phyloP scores from a whole-genome alignment of 2,329 filamentous ascomycete genomes.

The Paradendryphiella salina region DNA sequence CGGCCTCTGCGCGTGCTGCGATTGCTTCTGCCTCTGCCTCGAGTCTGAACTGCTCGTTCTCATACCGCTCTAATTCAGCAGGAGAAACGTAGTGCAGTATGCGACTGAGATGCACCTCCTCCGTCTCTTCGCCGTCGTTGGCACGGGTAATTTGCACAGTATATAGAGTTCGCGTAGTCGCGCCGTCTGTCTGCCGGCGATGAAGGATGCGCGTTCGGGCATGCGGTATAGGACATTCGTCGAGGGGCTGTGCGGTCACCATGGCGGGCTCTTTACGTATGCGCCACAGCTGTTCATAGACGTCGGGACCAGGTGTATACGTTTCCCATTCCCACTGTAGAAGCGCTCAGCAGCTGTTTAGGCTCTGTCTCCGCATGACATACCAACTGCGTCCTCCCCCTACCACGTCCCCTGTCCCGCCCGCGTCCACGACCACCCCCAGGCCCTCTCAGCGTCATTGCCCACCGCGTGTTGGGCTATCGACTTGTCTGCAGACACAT shows the following conservation, averaged over 20 bases:
- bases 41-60: slow-evolving; percentile 37
- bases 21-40: slow-evolving; percentile 35
- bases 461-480: neutral
- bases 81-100: slow-evolving; percentile 39
- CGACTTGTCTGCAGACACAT: neutral
- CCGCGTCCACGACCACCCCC: slow-evolving; percentile 18
- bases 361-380: neutral
- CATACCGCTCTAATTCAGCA: slow-evolving; percentile 39
- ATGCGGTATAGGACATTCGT: slow-evolving; percentile 34
- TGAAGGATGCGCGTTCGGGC: slow-evolving; percentile 35
- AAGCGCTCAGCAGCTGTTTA: slow-evolving; percentile 1
- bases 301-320: slow-evolving; percentile 33
- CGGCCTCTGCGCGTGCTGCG: slow-evolving; percentile 24
- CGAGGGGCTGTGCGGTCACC: slow-evolving; percentile 31
- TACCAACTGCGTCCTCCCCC: slow-evolving; percentile 26
- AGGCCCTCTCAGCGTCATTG: slow-evolving; percentile 33
- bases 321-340: slow-evolving; percentile 37
- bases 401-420: slow-evolving; percentile 13
- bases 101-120: slow-evolving; percentile 33
- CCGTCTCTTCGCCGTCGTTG: slow-evolving; percentile 13
- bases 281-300: slow-evolving; percentile 38
- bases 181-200: slow-evolving; percentile 35
- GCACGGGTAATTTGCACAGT: slow-evolving; percentile 24
- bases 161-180: slow-evolving; percentile 31
- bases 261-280: slow-evolving; percentile 32